phyloP scores from a whole-genome alignment of 2,329 filamentous ascomycete genomes.

The Cladosporium colombiae region DNA sequence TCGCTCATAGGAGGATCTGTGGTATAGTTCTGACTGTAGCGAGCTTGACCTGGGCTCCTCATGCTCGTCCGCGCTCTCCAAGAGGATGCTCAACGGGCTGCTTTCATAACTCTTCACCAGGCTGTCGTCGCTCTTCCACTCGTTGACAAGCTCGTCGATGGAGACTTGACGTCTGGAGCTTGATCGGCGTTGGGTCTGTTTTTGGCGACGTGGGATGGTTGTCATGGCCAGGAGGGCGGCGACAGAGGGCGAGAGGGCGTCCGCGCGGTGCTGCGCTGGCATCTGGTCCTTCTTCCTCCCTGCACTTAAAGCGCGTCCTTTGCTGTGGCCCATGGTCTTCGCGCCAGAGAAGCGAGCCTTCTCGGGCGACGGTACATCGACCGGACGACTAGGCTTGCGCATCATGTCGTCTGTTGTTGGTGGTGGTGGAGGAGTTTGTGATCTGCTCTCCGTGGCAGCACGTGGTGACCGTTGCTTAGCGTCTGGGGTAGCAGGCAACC shows the following conservation, averaged over 20 bases:
- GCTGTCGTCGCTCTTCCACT: constrained; percentile 52
- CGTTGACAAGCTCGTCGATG: constrained; percentile 59
- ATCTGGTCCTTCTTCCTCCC: constrained; percentile 2
- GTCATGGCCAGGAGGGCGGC: constrained; percentile 61
- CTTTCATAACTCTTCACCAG: constrained; percentile 34
- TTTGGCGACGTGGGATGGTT: constrained; percentile 54
- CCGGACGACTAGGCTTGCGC: constrained; percentile 23
- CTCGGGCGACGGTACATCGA: constrained; percentile 26
- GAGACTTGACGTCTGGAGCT: constrained; percentile 49
- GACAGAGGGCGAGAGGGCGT: constrained; percentile 55
- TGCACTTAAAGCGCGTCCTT: background rate
- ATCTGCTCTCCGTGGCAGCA: background rate
- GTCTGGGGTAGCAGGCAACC: background rate
- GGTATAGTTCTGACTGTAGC: constrained; percentile 6
- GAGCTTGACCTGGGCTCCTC: constrained; percentile 34
- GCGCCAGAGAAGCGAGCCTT: constrained; percentile 18
- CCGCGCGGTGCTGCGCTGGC: constrained; percentile 30
- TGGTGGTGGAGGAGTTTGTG: constrained; percentile 9
- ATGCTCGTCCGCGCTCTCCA: constrained; percentile 55
- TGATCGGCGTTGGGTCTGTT: constrained; percentile 43
- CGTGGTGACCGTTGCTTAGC: background rate
- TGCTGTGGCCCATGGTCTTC: constrained; percentile 15
- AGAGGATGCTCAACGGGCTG: constrained; percentile 52
- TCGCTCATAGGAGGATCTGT: constrained; percentile 28
- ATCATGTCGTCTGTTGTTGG: constrained; percentile 20